Evolutionary conservation across 192 early-diverging fungal species (phyloP), one percentile per base, ranked within the genome.

Genomic region (Backusella morwellensis): DNA sequence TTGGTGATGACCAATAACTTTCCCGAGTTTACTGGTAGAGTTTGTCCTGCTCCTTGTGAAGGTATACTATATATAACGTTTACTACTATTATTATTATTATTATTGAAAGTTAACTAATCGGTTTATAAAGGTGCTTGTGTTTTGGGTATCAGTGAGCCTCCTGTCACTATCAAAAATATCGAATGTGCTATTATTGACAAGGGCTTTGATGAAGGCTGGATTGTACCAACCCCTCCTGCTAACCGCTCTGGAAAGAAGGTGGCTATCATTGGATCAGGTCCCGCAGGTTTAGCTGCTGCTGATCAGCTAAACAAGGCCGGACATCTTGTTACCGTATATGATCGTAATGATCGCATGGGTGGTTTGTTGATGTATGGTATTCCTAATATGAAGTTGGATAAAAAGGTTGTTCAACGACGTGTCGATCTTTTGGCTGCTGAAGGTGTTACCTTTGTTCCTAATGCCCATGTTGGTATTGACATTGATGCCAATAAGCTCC

Each of bases 351-450:
- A 99, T 76, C 92, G 96, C 56, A 89, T 95, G 73, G 98, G 98
- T 80, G 98, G 98, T 59, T 84, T 99, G 69, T 89, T 99, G 74
- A 95, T 97, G 89, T 99, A 99, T 85, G 98, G 98, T 76, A 99
- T 99, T 70, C 98, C 98, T 68, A 99, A 99, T 88, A 99, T 99
- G 98, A 99, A 99, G 88, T 92, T 99, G 34, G 98, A 99, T 87
- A 99, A 99, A 90, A 88, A 89, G 59, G 84, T 98, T 77, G 96
- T 98, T 38, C 95, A 96, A 83, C 90, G 98, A 42, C 94, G 98
- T 72, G 88, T 98, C 71, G 96, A 98, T 76, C 89, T 97, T 81
- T 88, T 99, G 85, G 94, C 92, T 7, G 92, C 91, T 23, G 98
- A 99, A 87, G 98, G 97, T 68, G 89, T 99, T 72, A 89, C 85